These are phyloP conservation scores for Ustilago shanxiensis DNA, from an alignment of 1,284 basidiomycete genomes.

Conservation along the genomic window DNA sequence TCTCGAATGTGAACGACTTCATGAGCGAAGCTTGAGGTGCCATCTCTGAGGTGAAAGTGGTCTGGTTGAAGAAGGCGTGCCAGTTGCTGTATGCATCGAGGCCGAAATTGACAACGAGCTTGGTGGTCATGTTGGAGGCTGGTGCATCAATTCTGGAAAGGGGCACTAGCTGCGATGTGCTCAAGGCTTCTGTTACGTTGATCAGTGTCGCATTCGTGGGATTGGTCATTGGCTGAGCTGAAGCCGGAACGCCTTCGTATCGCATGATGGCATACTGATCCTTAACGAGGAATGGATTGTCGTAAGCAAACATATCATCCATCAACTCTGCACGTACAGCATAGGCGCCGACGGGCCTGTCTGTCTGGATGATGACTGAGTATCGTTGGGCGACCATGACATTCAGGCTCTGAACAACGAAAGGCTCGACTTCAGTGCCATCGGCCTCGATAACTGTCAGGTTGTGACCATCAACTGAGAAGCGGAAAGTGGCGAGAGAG, in stretches of 20 bases:
- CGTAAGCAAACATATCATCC: constrained; percentile 71
- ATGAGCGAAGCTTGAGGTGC: constrained; percentile 34
- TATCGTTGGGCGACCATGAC: constrained; percentile 73
- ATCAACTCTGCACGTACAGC: constrained; percentile 66
- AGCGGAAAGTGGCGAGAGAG: constrained; percentile 52
- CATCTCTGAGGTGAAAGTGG: constrained; percentile 49
- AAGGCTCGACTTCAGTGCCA: constrained; percentile 72
- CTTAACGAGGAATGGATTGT: constrained; percentile 70
- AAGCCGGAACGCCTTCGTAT: constrained; percentile 66
- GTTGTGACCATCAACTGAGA: constrained; percentile 73
- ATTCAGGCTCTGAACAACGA: constrained; percentile 70
- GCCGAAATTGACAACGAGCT: constrained; percentile 46
- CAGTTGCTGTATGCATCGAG: constrained; percentile 40
- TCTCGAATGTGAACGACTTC: constrained; percentile 40
- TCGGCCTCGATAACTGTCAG: constrained; percentile 74
- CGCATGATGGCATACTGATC: constrained; percentile 70
- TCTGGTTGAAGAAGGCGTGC: constrained; percentile 56
- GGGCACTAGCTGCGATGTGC: constrained; percentile 40
- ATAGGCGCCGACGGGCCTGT: constrained; percentile 50
- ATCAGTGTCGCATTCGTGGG: constrained; percentile 21
- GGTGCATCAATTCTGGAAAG: constrained; percentile 37
- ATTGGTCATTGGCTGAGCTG: constrained; percentile 41
- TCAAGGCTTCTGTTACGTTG: constrained; percentile 33
- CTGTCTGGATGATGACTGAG: constrained; percentile 71
- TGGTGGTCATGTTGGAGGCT: constrained; percentile 42